Conservation (phyloP, 1,139 yeast genomes). For the Debaryomyces fabryi region DNA sequence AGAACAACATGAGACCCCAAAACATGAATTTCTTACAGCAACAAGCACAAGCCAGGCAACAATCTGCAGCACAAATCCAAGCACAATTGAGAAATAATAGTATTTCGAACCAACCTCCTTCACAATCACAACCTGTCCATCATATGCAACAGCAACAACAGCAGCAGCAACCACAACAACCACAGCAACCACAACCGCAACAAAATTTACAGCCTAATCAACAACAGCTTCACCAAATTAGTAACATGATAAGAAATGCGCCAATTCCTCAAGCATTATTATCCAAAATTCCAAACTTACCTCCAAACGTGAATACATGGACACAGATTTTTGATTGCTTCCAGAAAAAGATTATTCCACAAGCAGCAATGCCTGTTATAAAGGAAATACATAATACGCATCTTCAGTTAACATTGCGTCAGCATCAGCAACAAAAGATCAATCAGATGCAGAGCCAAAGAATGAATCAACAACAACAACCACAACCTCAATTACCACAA, state of each 20-base stretch:
- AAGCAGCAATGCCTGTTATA: constrained; percentile 55
- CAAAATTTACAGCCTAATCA: constrained; percentile 16
- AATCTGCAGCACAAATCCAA: constrained; percentile 39
- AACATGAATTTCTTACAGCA: constrained; percentile 42
- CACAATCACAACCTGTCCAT: constrained; percentile 12
- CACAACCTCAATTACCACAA: constrained; percentile 20
- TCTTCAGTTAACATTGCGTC: constrained; percentile 37
- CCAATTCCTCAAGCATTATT: constrained; percentile 80
- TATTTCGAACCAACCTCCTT: constrained; percentile 11
- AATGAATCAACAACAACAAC: constrained; percentile 20
- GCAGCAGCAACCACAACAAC: constrained; percentile 13
- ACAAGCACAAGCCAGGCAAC: constrained; percentile 55
- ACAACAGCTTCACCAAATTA: constrained; percentile 40
- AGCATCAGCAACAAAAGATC: constrained; percentile 34
- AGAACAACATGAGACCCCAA: constrained; percentile 16
- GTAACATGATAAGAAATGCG: constrained; percentile 46
- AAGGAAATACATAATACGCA: constrained; percentile 67
- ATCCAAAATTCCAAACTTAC: constrained; percentile 73
- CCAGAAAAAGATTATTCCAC: constrained; percentile 58
- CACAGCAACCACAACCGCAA: constrained; percentile 10
- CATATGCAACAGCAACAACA: constrained; percentile 12
- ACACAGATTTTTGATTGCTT: constrained; percentile 74
- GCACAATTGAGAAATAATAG: constrained; percentile 27
- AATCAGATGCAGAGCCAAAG: constrained; percentile 20
- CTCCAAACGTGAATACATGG: constrained; percentile 86